Evolutionary conservation across 192 early-diverging fungal species (phyloP).

Genomic region (Bifiguratus adelaidae): DNA sequence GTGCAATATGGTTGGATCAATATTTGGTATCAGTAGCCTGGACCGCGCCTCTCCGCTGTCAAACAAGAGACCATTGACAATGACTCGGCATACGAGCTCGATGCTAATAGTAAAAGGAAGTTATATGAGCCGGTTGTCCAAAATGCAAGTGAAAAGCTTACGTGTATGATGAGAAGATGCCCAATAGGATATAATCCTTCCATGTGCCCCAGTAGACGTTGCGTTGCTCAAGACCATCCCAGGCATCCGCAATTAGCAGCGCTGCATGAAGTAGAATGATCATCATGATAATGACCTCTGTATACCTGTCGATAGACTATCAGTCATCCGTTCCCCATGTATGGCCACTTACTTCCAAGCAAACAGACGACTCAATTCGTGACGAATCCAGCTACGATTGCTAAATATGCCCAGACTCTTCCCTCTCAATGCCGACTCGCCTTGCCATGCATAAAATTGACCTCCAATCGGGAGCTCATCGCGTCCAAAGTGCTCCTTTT

Average conservation of each 20-base stretch:
- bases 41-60: no score
- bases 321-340: neutral
- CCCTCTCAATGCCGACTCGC: neutral
- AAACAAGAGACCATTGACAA: conserved; percentile 17
- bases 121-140: neutral
- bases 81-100: neutral
- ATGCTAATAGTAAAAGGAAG: neutral
- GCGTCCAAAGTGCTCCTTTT: no score
- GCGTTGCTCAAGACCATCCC: conserved; percentile 6
- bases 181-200: conserved; percentile 34
- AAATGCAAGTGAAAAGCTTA: conserved; percentile 8
- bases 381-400: neutral
- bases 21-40: no score
- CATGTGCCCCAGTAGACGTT: conserved; percentile 25
- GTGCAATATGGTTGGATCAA: neutral
- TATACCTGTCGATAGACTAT: conserved; percentile 22
- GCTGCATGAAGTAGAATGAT: conserved; percentile 27
- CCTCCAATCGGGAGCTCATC: no score
- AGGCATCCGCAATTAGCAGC: conserved; percentile 27
- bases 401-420: neutral
- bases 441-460: no score
- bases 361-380: neutral
- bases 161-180: conserved; percentile 40
- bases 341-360: neutral
- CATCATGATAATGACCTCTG: conserved; percentile 30